Evolutionary conservation across 257 asterid genomes (phyloP), one percentile per base, ranked within the genome.

Genomic region (Parsonsia alboflavescens): DNA sequence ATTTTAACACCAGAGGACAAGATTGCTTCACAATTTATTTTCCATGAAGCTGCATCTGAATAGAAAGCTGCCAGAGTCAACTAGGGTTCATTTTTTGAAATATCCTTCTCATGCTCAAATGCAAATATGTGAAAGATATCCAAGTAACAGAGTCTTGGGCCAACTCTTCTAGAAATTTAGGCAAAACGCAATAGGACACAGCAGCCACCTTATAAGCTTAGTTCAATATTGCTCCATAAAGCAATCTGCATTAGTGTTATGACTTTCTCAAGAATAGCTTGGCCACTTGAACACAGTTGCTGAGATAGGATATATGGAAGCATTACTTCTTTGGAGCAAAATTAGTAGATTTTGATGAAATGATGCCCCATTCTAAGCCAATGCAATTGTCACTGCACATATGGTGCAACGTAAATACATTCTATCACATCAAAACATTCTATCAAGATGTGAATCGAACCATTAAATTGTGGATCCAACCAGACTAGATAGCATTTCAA

Each of bases 61-160:
- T 24, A 66, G 48, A 44, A 36, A 4, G 30, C 61, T 39, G 17
- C 36, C 26, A 42, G 36, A 28, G 1, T 64, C 19, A 52, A 67
- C 73, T 36, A 74, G 24, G 8, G 30, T 54, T 67, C 73, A 66
- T 33, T 50, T n/a, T 2, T 19, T 15, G n/a, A 28, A 52, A 50
- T 41, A 75, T 65, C 65, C 56, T 41, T 63, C 73, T 52, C 67
- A 75, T 7, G 44, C 73, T 68, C 44, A 46, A 66, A 68, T 7
- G 44, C 44, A 30, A 50, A 26, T 26, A 7, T 59, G 56, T 56
- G 50, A 28, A 42, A 49, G 48, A 17, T 16, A 49, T 50, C 63
- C 68, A 57, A 22, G 54, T 72, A 24, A 64, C 52, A 63, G 56
- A 17, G 58, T 11, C 65, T 36, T 36, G 15, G 26, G 42, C 48